Evolutionary conservation across 1,139 yeast species (phyloP), one percentile per base, ranked within the genome.

Genomic region (Kluyveromyces marxianus): DNA sequence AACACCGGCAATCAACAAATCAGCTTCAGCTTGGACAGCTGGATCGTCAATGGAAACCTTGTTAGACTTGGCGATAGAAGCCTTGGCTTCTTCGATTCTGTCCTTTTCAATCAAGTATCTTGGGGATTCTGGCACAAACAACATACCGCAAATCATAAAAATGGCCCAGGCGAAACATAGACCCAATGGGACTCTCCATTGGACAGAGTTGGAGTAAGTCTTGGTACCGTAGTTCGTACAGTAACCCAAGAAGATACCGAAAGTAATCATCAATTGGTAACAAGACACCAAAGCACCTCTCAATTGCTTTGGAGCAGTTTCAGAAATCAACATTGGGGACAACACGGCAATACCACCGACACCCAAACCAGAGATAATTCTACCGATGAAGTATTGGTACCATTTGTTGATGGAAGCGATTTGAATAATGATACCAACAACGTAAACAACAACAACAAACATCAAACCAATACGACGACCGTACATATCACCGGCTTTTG

Each of bases 81-180:
- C 61, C 65, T 72, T 74, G 37, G 92, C 94, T 46, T 75, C 76
- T 29, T 73, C 84, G 47, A 77, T 66, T 49, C 69, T 69, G 50
- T 71, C 77, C 44, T 65, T 69, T 51, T 77, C 75, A 53, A 82
- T 74, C 65, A 75, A 74, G 68, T 69, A 85, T 69, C 94, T 77
- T 56, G 94, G 89, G 41, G 90, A 79, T 66, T 85, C 95, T 48
- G 94, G 94, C 67, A 83, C 76, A 57, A 80, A 69, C 45, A 72
- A 54, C 79, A 83, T 77, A 64, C 86, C 92, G 42, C 62, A 51
- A 41, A 70, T 54, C 59, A 72, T 63, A 39, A 71, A 53, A 39
- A 63, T 42, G 29, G 74, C 72, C 72, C 74, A 72, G 43, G 66
- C 65, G 57, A 74, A 70, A 52, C 71, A 68, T 44, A 74, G 56